phyloP scores from a whole-genome alignment of 2,329 filamentous ascomycete species.

The Fusarium sacchari region DNA sequence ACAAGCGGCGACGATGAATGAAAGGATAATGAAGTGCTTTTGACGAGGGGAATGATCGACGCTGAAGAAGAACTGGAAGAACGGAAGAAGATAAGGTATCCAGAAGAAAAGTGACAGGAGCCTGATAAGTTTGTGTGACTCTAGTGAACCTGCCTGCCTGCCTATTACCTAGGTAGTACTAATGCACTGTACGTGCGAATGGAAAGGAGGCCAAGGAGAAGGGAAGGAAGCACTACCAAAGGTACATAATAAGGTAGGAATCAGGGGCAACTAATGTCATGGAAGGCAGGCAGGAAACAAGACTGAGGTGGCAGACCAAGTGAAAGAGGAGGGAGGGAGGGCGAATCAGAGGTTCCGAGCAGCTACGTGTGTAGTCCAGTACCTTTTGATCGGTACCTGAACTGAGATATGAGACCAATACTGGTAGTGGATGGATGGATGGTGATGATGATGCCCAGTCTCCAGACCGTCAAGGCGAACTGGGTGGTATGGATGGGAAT shows the following conservation, averaged over 20 bases:
- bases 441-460: conserved; percentile 17
- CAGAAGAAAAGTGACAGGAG: conserved; percentile 5
- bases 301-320: not conserved
- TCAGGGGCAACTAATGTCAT: conserved; percentile 30
- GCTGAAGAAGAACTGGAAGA: conserved; percentile 9
- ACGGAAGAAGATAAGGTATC: conserved; percentile 8
- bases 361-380: not conserved
- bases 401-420: conserved; percentile 12
- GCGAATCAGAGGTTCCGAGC: conserved; percentile 2
- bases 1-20: conserved; percentile 23
- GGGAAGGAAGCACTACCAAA: not conserved
- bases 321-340: not conserved
- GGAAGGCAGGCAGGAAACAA: conserved; percentile 12
- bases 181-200: not conserved
- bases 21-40: conserved; percentile 4
- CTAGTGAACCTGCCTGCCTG: not conserved
- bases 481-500: conserved; percentile 13
- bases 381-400: conserved; percentile 20
- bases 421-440: not conserved
- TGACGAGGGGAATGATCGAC: conserved; percentile 16
- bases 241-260: conserved; percentile 24
- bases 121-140: not conserved
- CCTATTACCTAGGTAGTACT: too few relatives aligned
- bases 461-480: not conserved
- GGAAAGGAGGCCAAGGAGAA: not conserved